A percentile compares a stretch with the other conserved stretches of the same genome.
phyloP scores from a whole-genome alignment of 495 filamentous ascomycete genomes.

The Diplogelasinospora grovesii region DNA sequence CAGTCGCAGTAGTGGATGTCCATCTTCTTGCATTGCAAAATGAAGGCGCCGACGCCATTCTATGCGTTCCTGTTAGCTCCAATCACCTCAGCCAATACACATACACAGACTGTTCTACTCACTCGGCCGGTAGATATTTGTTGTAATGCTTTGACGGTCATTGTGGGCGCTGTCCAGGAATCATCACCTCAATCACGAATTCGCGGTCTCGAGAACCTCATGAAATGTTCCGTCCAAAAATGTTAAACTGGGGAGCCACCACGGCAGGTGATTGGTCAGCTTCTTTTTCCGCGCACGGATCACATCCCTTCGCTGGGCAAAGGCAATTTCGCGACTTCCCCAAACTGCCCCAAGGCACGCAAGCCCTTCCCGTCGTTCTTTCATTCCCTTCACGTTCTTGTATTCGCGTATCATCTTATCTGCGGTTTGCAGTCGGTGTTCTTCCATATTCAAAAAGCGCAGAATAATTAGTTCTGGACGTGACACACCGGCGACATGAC shows the following conservation, averaged over 20 bases:
- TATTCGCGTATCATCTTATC: too few relatives aligned
- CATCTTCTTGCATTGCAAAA: conserved; percentile 91
- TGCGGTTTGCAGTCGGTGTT: too few relatives aligned
- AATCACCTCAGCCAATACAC: background rate
- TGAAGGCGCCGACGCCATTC: conserved; percentile 96
- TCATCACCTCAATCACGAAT: too few relatives aligned
- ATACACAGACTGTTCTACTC: too few relatives aligned
- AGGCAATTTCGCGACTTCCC: too few relatives aligned
- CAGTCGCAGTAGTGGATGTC: conserved; percentile 96
- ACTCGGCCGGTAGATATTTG: conserved; percentile 57
- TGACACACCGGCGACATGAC: conserved; percentile 56
- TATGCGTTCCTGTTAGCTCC: conserved; percentile 29
- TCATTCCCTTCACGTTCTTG: too few relatives aligned
- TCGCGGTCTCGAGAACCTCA: too few relatives aligned
- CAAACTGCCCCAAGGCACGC: too few relatives aligned
- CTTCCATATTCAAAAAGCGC: too few relatives aligned
- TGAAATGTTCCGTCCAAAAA: background rate
- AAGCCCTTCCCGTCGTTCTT: too few relatives aligned
- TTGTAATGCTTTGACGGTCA: conserved; percentile 60
- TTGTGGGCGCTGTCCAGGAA: conserved; percentile 34
- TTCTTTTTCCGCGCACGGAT: too few relatives aligned
- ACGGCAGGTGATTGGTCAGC: background rate
- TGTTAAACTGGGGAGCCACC: background rate
- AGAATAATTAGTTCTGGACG: background rate
- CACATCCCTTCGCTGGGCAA: too few relatives aligned